Percentiles rank a stretch among this genome's conserved stretches.
phyloP scores from a whole-genome alignment of 352 stramenopile genomes.

The Pythium dissimile region DNA sequence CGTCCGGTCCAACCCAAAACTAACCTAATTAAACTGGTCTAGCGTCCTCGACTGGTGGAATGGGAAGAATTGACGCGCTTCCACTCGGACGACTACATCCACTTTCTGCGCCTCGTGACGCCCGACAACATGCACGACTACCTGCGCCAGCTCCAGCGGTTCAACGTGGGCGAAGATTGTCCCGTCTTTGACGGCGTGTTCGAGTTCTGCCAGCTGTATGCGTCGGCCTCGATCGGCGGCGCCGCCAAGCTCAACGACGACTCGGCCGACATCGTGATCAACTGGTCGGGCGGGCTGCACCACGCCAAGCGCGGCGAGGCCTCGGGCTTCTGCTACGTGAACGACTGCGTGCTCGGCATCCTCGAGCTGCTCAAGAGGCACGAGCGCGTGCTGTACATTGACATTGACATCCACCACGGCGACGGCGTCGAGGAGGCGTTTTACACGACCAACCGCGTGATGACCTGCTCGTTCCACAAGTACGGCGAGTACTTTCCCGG shows the following conservation, averaged over 20 bases:
- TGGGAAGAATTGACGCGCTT: slow-evolving; percentile 98
- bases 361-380: slow-evolving; percentile 97
- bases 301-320: slow-evolving; percentile 99
- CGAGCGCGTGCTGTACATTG: slow-evolving; percentile 98
- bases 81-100: slow-evolving; percentile 99
- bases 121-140: slow-evolving; percentile 99
- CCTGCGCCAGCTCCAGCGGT: slow-evolving; percentile 89
- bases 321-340: slow-evolving; percentile 99
- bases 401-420: slow-evolving; percentile 99
- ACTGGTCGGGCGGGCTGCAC: slow-evolving; percentile 98
- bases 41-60: slow-evolving; percentile 94
- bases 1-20: background rate
- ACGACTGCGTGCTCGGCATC: slow-evolving; percentile 99
- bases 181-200: slow-evolving; percentile 99
- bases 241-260: slow-evolving; percentile 96
- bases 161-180: slow-evolving; percentile 99
- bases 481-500: slow-evolving; percentile 99
- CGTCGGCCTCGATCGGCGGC: slow-evolving; percentile 95
- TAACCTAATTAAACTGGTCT: slow-evolving; percentile 1
- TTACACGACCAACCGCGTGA: slow-evolving; percentile 98
- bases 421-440: slow-evolving; percentile 99
- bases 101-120: slow-evolving; percentile 97
- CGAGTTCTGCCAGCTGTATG: slow-evolving; percentile 99
- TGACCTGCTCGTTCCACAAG: slow-evolving; percentile 99
- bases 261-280: slow-evolving; percentile 97